Conservation (phyloP, 805 yeast species). For the Pichia ethanolica region DNA sequence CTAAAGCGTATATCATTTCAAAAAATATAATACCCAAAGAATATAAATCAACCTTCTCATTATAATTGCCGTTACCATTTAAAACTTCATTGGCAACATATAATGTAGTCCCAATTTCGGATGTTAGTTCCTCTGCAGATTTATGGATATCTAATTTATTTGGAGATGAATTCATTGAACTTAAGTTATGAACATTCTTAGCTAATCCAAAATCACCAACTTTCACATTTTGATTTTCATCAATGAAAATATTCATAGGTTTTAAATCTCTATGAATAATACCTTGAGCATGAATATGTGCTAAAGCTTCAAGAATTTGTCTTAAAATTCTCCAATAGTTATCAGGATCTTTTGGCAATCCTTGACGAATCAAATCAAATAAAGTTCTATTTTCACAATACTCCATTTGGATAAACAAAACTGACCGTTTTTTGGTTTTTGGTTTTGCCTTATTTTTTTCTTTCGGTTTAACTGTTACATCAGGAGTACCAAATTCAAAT, state of each 20-base stretch:
- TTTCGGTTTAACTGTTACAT: constrained; percentile 5
- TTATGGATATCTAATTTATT: constrained; percentile 17
- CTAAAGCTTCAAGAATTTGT: constrained; percentile 82
- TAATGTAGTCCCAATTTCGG: constrained; percentile 89
- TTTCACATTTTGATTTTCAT: constrained; percentile 78
- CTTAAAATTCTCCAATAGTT: constrained; percentile 89
- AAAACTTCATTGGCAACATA: constrained; percentile 89
- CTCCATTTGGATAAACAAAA: constrained; percentile 95
- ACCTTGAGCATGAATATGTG: constrained; percentile 88
- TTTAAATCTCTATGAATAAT: constrained; percentile 92
- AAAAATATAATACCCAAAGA: constrained; percentile 91
- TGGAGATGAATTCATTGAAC: constrained; percentile 4
- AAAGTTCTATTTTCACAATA: constrained; percentile 94
- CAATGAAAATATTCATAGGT: constrained; percentile 94
- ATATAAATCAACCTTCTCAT: constrained; percentile 93
- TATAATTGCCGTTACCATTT: constrained; percentile 64
- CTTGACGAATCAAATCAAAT: constrained; percentile 72
- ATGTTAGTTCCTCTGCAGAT: constrained; percentile 66
- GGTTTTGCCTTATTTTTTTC: constrained; percentile 13
- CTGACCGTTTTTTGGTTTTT: constrained; percentile 41
- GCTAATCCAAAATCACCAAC: constrained; percentile 98
- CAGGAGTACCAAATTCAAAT: constrained; percentile 24
- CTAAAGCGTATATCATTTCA: constrained; percentile 81
- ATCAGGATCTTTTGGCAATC: constrained; percentile 58
- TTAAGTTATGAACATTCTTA: constrained; percentile 62